A percentile compares a stretch with the other conserved stretches of the same genome.
These are phyloP conservation scores for Pigoraptor vietnamica DNA, from an alignment of 78 protist species.

Conservation along the genomic window DNA sequence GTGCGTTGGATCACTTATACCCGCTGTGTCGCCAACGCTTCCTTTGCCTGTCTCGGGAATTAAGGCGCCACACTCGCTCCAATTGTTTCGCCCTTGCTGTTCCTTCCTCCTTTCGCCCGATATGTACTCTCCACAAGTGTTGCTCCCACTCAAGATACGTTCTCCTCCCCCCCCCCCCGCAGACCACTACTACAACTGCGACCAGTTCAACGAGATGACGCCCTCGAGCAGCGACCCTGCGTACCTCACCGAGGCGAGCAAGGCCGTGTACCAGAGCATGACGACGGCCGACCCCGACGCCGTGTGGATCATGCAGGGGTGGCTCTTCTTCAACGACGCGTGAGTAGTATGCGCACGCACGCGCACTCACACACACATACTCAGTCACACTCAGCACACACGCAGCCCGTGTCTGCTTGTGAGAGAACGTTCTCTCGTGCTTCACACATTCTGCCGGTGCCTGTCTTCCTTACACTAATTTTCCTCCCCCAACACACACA, in stretches of 20 bases:
- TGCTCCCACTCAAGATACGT: too few relatives aligned
- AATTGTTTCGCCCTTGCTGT: too few relatives aligned
- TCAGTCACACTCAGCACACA: not conserved
- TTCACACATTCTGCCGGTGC: too few relatives aligned
- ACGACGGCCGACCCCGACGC: slow-evolving; percentile 36
- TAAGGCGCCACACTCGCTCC: too few relatives aligned
- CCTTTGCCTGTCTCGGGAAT: too few relatives aligned
- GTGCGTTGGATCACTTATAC: not conserved
- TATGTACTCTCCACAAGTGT: too few relatives aligned
- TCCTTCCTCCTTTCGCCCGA: too few relatives aligned
- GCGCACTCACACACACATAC: not conserved
- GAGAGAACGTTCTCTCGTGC: too few relatives aligned
- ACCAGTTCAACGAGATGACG: slow-evolving; percentile 48
- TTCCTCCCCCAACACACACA: too few relatives aligned
- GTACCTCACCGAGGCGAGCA: slow-evolving; percentile 13
- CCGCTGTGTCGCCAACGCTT: not conserved
- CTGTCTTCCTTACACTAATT: too few relatives aligned
- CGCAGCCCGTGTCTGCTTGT: not conserved
- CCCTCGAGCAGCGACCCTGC: slow-evolving; percentile 17
- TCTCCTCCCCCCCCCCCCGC: not conserved
- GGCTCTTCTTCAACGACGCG: slow-evolving; percentile 28
- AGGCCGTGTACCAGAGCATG: slow-evolving; percentile 13
- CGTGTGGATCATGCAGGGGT: slow-evolving; percentile 60
- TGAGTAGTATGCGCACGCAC: not conserved
- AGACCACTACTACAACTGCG: slow-evolving; percentile 35